A percentile compares a stretch with the other conserved stretches of the same genome.
phyloP scores from a whole-genome alignment of 2,329 filamentous ascomycete genomes.

The Fusarium kyushuense region DNA sequence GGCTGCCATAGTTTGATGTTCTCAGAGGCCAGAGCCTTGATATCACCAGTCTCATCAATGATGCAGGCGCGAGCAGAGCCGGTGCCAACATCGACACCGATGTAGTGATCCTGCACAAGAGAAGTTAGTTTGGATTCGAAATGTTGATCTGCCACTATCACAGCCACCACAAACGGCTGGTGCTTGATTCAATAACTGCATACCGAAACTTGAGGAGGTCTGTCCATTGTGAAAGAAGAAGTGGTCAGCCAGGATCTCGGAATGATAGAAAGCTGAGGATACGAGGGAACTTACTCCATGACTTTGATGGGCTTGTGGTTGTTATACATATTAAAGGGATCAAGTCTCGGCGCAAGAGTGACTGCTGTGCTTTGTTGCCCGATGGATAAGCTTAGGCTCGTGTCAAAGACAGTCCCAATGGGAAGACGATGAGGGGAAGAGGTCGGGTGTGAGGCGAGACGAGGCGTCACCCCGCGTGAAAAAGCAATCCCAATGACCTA shows the following conservation, averaged over 20 bases:
- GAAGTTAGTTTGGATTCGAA: constrained; percentile 29
- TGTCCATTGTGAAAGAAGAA: constrained; percentile 46
- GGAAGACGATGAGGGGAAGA: constrained; percentile 38
- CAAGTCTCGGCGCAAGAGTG: constrained; percentile 21
- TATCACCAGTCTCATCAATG: constrained; percentile 91
- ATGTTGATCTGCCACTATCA: neutral
- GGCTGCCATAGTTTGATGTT: constrained; percentile 86
- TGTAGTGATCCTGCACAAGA: constrained; percentile 67
- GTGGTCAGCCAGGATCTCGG: constrained; percentile 20
- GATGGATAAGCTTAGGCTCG: constrained; percentile 33
- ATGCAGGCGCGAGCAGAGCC: constrained; percentile 96
- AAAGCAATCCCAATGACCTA: constrained; percentile 8
- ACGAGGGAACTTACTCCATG: constrained; percentile 52
- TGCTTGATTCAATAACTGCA: constrained; percentile 11
- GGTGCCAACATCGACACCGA: constrained; percentile 96
- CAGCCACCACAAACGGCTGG: constrained; percentile 17
- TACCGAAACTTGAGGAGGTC: constrained; percentile 53
- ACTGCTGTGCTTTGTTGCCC: constrained; percentile 34
- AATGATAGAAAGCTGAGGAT: constrained; percentile 16
- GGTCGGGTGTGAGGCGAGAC: constrained; percentile 15
- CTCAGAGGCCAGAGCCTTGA: constrained; percentile 79
- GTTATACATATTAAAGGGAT: constrained; percentile 49
- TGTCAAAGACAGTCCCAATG: constrained; percentile 38
- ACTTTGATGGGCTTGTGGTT: constrained; percentile 55
- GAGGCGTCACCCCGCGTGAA: constrained; percentile 42